Base-by-base conservation (phyloP, 2,329 filamentous ascomycete species). In the Neonectria hederae region DNA sequence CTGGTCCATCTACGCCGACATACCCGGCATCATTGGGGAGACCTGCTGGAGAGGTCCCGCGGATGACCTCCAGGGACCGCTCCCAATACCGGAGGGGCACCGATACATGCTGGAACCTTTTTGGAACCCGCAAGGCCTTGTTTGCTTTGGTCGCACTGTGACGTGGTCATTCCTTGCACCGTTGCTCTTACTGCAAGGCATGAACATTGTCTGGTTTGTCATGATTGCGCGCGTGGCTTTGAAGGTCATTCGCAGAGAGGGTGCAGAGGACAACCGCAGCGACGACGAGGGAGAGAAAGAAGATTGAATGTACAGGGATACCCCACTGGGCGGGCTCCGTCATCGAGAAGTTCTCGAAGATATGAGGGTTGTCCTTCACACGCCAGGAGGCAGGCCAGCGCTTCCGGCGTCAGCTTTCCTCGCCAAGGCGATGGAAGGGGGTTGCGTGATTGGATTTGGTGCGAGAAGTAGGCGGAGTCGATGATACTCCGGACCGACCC, bases 1-100 rank as follows among this genome's bases (percentile, higher is more conserved):
- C 84, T 97, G 91, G 86, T 97, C 92, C 49, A 60, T 68, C 53
- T 68, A 64, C 35, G 57, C 54, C 19, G 59, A 66, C 22, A 64
- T 60, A 22, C 61, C 65, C 1, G 38, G 10, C 5, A 42, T 66
- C 21, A 66, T 66, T 17, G 59, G 59, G 1, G 52, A 59, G 13
- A 48, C 19, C 7, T 65, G 63, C 24, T 65, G 46, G 51, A 59
- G 21, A 11, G 54, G 63, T 13, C n/a, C 55, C 3, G 28, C 24
- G 30, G n/a, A 46, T 7, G 30, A 59, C 7, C 43, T 63, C 2
- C 5, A 9, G n/a, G 63, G 63, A 8, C 63, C 63, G 1, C 40
- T 53, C 10, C 22, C 51, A 2, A 46, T 38, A 13, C 63, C 59
- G 2, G 11, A 52, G 4, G 59, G 59, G 10, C 53, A 54, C 30